Percentiles rank a stretch among this genome's conserved stretches.
These are phyloP conservation scores for Phyllosticta citrichinensis DNA, from an alignment of 2,329 filamentous ascomycete genomes.

Conservation along the genomic window DNA sequence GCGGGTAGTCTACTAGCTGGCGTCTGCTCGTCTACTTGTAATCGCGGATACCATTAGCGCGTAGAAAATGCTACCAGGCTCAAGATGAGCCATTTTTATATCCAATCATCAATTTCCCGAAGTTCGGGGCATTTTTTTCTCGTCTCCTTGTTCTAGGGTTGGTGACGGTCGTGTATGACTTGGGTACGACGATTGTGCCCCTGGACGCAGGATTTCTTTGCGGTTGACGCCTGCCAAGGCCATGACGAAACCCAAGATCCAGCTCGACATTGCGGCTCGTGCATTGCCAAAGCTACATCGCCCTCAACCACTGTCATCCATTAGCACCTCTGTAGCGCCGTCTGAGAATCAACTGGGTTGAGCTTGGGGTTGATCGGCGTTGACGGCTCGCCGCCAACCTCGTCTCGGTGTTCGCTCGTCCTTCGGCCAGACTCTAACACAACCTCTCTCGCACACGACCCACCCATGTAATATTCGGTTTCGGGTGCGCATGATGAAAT, in stretches of 20 bases:
- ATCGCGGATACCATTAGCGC: slow-evolving; percentile 10
- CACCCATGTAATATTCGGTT: slow-evolving; percentile 7
- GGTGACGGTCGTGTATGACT: no score
- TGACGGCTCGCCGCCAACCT: not conserved
- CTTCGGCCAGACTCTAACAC: slow-evolving; percentile 7
- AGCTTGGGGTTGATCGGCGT: not conserved
- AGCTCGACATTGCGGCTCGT: no score
- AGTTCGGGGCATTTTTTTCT: not conserved
- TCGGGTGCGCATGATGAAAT: slow-evolving; percentile 10
- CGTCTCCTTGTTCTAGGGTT: not conserved
- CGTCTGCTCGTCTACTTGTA: not conserved
- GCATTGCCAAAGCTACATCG: no score
- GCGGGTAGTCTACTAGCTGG: not conserved
- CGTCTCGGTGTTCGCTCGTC: slow-evolving; percentile 1
- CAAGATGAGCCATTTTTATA: not conserved
- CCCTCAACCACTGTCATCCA: not conserved
- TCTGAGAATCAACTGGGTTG: not conserved
- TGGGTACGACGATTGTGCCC: not conserved
- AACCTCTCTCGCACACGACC: slow-evolving; percentile 4
- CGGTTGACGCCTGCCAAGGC: no score
- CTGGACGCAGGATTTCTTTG: not conserved
- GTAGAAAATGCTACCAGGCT: slow-evolving; percentile 7
- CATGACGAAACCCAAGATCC: no score
- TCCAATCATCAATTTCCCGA: not conserved
- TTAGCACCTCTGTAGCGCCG: not conserved